Conservation (phyloP, 768 basidiomycete genomes). For the Multifurca ochricompacta region DNA sequence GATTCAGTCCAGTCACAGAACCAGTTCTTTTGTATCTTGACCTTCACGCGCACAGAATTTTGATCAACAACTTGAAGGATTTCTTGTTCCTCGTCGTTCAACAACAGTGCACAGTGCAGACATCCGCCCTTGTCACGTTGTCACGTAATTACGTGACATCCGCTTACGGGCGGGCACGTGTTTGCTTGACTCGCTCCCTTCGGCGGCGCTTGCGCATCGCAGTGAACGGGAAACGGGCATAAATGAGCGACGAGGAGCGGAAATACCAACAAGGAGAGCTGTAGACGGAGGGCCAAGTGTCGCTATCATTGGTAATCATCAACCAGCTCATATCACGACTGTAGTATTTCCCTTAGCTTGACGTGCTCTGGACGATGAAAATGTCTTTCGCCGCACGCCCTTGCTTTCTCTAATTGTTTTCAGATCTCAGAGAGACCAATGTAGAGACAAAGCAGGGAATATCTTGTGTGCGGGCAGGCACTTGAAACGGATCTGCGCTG, state of each 20-base stretch:
- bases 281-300: not conserved
- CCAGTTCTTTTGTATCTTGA: constrained; percentile 4
- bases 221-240: not conserved
- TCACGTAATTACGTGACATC: constrained; percentile 18
- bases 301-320: not conserved
- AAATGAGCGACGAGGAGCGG: constrained; percentile 1
- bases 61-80: constrained; percentile 14
- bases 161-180: constrained; percentile 12
- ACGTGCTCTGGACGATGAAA: not conserved
- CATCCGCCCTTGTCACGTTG: constrained; percentile 15
- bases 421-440: not conserved
- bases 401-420: not conserved
- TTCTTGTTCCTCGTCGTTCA: constrained; percentile 17
- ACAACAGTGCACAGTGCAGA: too few relatives aligned
- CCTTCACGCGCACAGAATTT: constrained; percentile 8
- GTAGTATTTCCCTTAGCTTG: not conserved
- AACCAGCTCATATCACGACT: not conserved
- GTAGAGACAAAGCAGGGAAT: not conserved
- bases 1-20: constrained; percentile 16
- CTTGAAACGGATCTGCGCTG: constrained; percentile 13
- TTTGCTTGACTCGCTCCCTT: not conserved
- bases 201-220: not conserved
- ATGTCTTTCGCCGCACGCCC: not conserved
- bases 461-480: not conserved
- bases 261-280: not conserved